Conservation (phyloP, 2,329 filamentous ascomycete species). For the Hymenoscyphus linearis region DNA sequence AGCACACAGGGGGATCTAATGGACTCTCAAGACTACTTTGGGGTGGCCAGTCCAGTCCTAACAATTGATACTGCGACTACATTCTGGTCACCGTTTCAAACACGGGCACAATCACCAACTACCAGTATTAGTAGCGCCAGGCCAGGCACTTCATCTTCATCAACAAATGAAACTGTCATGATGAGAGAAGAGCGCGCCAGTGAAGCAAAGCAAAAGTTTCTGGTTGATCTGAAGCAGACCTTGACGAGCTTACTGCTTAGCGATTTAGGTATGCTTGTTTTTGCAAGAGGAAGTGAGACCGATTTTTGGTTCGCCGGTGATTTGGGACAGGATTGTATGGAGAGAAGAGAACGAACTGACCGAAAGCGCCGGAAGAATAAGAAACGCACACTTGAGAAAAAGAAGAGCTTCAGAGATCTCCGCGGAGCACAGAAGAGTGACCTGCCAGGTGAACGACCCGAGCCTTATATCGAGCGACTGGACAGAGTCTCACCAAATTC, state of each 20-base stretch:
- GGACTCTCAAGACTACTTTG: slow-evolving; percentile 67
- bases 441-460: slow-evolving; percentile 19
- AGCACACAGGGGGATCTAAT: slow-evolving; percentile 54
- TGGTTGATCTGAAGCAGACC: slow-evolving; percentile 70
- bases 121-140: slow-evolving; percentile 57
- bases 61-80: slow-evolving; percentile 72
- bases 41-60: slow-evolving; percentile 60
- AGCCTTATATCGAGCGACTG: slow-evolving; percentile 19
- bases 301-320: slow-evolving; percentile 74
- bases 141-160: slow-evolving; percentile 56
- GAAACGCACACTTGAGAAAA: slow-evolving; percentile 52
- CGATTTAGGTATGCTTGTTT: slow-evolving; percentile 81
- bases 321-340: slow-evolving; percentile 60
- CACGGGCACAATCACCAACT: slow-evolving; percentile 55
- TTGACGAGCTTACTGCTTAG: slow-evolving; percentile 82
- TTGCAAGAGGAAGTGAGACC: slow-evolving; percentile 81
- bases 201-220: slow-evolving; percentile 72
- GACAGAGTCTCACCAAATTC: slow-evolving; percentile 23
- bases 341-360: slow-evolving; percentile 47
- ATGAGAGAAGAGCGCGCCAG: slow-evolving; percentile 47
- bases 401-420: slow-evolving; percentile 63
- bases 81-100: slow-evolving; percentile 85
- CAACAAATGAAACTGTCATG: slow-evolving; percentile 62
- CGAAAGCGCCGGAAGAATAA: slow-evolving; percentile 41
- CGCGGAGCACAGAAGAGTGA: slow-evolving; percentile 43